Base-by-base conservation (phyloP, 2,329 filamentous ascomycete genomes). In the Verticillium tricorpus region DNA sequence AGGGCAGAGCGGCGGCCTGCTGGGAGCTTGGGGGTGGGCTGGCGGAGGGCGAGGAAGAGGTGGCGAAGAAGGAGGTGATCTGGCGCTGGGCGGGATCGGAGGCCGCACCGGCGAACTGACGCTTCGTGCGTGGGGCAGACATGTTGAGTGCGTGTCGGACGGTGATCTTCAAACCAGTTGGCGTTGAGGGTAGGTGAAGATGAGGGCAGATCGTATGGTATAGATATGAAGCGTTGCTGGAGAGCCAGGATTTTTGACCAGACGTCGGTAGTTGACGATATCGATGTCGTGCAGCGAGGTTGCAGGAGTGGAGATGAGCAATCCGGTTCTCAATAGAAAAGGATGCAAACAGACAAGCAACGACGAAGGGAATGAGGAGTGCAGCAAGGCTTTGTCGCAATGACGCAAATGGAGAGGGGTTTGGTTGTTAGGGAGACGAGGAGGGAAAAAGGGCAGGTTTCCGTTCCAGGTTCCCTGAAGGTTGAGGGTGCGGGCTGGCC, bases 11-110 rank as follows among this genome's bases (percentile, higher is more conserved):
- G 71, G 75, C 32, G 78, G 77, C 31, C 82, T 74, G 52, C 71
- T 68, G 17, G 67, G 73, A 61, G 70, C 77, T 71, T 9, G 71
- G 60, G 2, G 60, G 39, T 57, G 63, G 57, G 58, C 56, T 61
- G 22, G 63, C 50, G 56, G 62, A 60, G 11, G 60, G 57, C 28
- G 64, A 67, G 35, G 66, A 67, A 56, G 66, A 61, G 54, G 67
- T 34, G 55, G 56, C 58, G 76, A 89, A 89, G 77, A 87, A 89
- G 60, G 82, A 84, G 22, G 86, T 89, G 70, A 89, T 89, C 61
- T 87, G 85, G 62, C 84, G 81, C 70, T 88, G 85, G 9, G 82
- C 71, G 12, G 83, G 78, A 68, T 88, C 83, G 72, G 81, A 82
- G 57, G 85, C 76, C 60, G 83, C 80, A 69, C 85, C 85, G 61